Evolutionary conservation across 768 basidiomycete species (phyloP).

Genomic region (Lanmaoa pseudosensibilis): DNA sequence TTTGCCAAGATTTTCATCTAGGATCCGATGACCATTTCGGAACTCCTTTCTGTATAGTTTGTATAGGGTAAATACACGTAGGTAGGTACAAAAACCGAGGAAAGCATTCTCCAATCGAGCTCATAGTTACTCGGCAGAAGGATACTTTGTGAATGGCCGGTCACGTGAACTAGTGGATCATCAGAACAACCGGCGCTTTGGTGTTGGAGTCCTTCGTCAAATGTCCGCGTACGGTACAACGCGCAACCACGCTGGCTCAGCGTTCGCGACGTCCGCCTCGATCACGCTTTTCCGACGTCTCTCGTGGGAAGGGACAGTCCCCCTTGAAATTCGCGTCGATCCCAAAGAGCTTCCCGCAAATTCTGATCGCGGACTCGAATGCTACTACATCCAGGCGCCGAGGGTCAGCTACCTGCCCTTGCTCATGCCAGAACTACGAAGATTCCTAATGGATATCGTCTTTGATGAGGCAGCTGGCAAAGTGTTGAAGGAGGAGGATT

Average conservation of each 20-base stretch:
- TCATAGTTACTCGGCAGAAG: no score
- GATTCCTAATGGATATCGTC: conserved; percentile 88
- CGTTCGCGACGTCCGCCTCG: conserved; percentile 53
- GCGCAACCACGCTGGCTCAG: conserved; percentile 47
- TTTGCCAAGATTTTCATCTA: conserved; percentile 18
- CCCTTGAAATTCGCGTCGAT: conserved; percentile 86
- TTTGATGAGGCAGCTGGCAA: conserved; percentile 84
- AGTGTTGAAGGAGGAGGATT: conserved; percentile 79
- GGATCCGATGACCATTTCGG: not conserved
- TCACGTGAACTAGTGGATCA: conserved; percentile 13
- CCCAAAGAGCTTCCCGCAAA: conserved; percentile 87
- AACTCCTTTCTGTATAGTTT: not conserved
- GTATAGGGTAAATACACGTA: no score
- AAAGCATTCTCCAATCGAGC: no score
- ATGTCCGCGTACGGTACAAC: conserved; percentile 58
- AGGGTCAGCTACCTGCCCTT: conserved; percentile 93
- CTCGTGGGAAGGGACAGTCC: conserved; percentile 89
- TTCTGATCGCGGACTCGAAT: conserved; percentile 85
- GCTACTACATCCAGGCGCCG: conserved; percentile 88
- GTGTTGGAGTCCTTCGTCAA: conserved; percentile 4
- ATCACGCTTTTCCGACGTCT: conserved; percentile 85
- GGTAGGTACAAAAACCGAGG: no score
- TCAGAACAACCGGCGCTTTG: not conserved
- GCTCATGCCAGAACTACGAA: conserved; percentile 82
- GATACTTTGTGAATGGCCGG: not conserved